These are phyloP conservation scores for Nidula niveotomentosa DNA, from an alignment of 1,284 basidiomycete species.

Conservation along the genomic window DNA sequence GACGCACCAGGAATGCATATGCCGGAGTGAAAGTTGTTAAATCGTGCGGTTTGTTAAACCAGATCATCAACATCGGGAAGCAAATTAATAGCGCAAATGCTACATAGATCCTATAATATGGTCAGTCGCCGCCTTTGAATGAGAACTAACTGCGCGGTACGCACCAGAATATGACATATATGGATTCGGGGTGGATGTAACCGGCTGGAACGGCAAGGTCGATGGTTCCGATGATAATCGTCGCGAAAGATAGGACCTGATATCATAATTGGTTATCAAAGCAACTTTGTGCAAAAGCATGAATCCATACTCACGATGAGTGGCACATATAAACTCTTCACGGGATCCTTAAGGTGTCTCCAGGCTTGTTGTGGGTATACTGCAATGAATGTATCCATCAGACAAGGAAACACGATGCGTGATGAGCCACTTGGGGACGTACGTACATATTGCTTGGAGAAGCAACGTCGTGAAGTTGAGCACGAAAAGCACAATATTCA, in stretches of 20 bases:
- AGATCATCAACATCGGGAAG: constrained; percentile 50
- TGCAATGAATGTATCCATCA: constrained; percentile 9
- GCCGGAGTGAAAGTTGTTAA: constrained; percentile 43
- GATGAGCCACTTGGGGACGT: constrained; percentile 11
- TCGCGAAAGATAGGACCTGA: constrained; percentile 48
- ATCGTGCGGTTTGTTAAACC: constrained; percentile 49
- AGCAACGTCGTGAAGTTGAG: constrained; percentile 40
- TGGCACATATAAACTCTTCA: constrained; percentile 46
- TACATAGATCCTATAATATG: constrained; percentile 39
- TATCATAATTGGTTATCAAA: not conserved
- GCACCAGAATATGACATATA: no score
- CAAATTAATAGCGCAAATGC: constrained; percentile 35
- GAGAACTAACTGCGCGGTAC: no score
- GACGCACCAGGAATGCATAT: constrained; percentile 41
- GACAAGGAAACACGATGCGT: not conserved
- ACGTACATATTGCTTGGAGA: constrained; percentile 41
- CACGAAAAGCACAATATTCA: constrained; percentile 43
- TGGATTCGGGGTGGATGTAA: no score
- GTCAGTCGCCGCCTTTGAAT: not conserved
- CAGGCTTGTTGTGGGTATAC: constrained; percentile 44
- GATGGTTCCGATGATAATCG: constrained; percentile 26
- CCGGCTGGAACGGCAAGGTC: no score
- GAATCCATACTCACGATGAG: constrained; percentile 30
- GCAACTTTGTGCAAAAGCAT: not conserved
- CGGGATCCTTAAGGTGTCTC: constrained; percentile 41